Conservation (phyloP, 164 flowering plant species). For the Litsea cubeba region DNA sequence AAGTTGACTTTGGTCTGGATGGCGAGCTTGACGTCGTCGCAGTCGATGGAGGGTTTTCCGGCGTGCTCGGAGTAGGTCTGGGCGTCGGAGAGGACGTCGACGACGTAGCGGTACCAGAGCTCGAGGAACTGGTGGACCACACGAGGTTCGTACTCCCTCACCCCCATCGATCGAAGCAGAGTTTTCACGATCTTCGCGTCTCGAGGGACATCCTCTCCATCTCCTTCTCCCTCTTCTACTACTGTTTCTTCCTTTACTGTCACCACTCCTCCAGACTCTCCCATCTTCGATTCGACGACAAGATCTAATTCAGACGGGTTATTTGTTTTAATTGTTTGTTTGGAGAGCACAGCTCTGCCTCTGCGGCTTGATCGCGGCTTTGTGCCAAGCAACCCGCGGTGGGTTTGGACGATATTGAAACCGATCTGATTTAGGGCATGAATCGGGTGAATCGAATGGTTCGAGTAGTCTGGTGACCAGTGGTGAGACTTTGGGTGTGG, state of each 20-base stretch:
- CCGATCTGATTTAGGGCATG: too few relatives aligned
- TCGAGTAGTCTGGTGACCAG: too few relatives aligned
- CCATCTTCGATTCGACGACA: background rate
- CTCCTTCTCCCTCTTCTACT: conserved; percentile 21
- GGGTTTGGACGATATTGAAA: too few relatives aligned
- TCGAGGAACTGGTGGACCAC: conserved; percentile 89
- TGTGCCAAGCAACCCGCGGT: too few relatives aligned
- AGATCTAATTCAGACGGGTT: too few relatives aligned
- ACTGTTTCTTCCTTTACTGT: background rate
- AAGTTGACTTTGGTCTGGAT: conserved; percentile 89
- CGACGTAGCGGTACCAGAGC: conserved; percentile 86
- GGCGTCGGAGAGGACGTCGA: conserved; percentile 80
- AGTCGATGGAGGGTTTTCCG: conserved; percentile 70
- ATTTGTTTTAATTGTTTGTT: too few relatives aligned
- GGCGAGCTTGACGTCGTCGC: conserved; percentile 90
- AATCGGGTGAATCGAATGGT: too few relatives aligned
- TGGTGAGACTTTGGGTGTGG: too few relatives aligned
- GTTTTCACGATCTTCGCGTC: conserved; percentile 90
- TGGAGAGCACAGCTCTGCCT: too few relatives aligned
- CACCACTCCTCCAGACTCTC: background rate
- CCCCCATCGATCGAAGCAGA: conserved; percentile 85
- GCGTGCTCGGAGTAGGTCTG: conserved; percentile 95
- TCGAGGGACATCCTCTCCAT: conserved; percentile 74
- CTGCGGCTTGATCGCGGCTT: too few relatives aligned
- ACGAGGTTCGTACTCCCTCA: conserved; percentile 79